A percentile compares a stretch with the other conserved stretches of the same genome.
Evolutionary conservation across 257 asterid species (phyloP).

Genomic region (Thymus quinquecostatus): DNA sequence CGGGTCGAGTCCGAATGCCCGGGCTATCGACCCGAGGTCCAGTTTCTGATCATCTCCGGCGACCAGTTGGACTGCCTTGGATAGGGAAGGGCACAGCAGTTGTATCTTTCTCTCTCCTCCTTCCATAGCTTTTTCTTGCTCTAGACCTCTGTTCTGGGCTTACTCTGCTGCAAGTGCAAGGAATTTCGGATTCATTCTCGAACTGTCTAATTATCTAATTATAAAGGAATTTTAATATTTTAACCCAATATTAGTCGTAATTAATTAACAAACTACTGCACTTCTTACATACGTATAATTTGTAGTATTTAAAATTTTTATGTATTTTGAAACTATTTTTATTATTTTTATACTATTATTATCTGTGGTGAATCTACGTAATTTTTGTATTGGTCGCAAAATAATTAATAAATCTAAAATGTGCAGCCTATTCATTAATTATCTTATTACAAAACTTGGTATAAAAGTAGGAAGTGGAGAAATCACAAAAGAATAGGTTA

Average conservation of each 20-base stretch:
- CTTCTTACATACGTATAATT: too few species aligned
- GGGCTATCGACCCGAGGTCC: constrained; percentile 74
- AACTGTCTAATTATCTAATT: constrained; percentile 24
- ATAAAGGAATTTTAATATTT: too few species aligned
- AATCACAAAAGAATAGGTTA: too few species aligned
- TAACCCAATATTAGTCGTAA: neutral
- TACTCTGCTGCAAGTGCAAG: too few species aligned
- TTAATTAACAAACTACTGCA: neutral
- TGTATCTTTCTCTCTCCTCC: constrained; percentile 44
- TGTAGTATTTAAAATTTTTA: too few species aligned
- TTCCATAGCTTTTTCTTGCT: constrained; percentile 33
- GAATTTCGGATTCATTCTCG: constrained; percentile 44
- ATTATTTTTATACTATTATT: too few species aligned
- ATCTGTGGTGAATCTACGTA: too few species aligned
- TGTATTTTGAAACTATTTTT: too few species aligned
- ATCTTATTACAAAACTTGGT: neutral
- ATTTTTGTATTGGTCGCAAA: too few species aligned
- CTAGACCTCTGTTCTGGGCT: neutral
- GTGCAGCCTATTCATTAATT: too few species aligned
- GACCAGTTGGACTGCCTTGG: constrained; percentile 48
- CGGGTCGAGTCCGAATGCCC: constrained; percentile 82
- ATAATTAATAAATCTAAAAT: too few species aligned
- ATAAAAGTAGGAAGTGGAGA: too few species aligned
- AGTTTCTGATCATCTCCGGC: constrained; percentile 64
- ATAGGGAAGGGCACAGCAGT: constrained; percentile 55